phyloP scores from a whole-genome alignment of 768 basidiomycete species.

The Podaxis pistillaris region DNA sequence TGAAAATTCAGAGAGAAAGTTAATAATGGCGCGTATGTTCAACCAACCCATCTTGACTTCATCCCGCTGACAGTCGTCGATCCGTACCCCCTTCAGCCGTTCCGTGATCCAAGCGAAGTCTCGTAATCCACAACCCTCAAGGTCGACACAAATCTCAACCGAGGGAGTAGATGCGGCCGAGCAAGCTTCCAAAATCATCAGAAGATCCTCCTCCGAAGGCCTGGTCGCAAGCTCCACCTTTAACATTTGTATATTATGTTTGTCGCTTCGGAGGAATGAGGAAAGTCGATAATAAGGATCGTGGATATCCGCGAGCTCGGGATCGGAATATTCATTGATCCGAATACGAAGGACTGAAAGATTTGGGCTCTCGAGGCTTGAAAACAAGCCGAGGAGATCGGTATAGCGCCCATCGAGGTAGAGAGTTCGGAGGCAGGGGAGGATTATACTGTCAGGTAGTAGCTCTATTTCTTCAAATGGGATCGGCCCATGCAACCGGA shows the following conservation, averaged over 20 bases:
- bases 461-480: neutral
- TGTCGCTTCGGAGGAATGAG: neutral
- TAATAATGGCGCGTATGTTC: neutral
- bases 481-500: neutral
- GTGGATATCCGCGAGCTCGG: neutral
- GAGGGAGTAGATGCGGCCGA: neutral
- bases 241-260: neutral
- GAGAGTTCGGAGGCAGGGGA: neutral
- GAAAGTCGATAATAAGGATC: neutral
- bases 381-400: neutral
- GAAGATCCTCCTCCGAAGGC: neutral
- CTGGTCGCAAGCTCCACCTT: neutral
- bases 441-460: neutral
- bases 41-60: neutral
- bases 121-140: neutral
- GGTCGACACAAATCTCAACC: neutral
- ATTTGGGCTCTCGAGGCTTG: neutral
- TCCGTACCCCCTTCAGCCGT: neutral
- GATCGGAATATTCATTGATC: neutral
- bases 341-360: neutral
- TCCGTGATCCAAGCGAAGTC: neutral
- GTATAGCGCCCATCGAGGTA: neutral
- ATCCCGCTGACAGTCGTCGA: neutral
- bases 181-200: neutral
- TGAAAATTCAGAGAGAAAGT: no score